Conservation (phyloP, 164 flowering plant genomes). For the Pachysandra terminalis region DNA sequence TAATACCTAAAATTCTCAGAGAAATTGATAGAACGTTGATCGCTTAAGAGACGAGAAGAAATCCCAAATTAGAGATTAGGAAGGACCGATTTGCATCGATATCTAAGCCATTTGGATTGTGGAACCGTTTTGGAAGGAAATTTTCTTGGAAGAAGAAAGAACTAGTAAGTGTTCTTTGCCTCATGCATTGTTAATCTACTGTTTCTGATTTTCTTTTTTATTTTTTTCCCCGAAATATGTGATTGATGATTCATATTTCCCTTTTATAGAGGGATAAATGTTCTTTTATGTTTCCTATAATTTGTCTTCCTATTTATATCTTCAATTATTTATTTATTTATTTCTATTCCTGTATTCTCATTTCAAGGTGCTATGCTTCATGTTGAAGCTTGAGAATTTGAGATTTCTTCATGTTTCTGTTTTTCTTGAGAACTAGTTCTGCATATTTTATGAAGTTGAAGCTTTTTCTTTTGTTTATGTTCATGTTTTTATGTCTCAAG, state of each 20-base stretch:
- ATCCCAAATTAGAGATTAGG: slow-evolving; percentile 6
- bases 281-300: too few relatives aligned
- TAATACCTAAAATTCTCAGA: not conserved
- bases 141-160: not conserved
- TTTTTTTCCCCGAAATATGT: not conserved
- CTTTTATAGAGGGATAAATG: too few relatives aligned
- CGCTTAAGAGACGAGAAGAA: slow-evolving; percentile 4
- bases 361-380: too few relatives aligned
- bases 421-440: too few relatives aligned
- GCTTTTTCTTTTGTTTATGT: not conserved
- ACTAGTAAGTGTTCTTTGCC: slow-evolving; percentile 7
- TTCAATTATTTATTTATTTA: too few relatives aligned
- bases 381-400: too few relatives aligned
- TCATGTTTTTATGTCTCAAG: too few relatives aligned
- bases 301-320: too few relatives aligned
- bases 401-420: too few relatives aligned
- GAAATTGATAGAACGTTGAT: slow-evolving; percentile 4
- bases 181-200: not conserved
- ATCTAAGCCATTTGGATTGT: slow-evolving; percentile 45
- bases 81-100: slow-evolving; percentile 34
- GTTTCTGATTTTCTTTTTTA: not conserved
- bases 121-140: slow-evolving; percentile 26
- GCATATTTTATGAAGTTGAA: not conserved
- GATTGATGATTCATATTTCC: too few relatives aligned
- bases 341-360: too few relatives aligned